Percentiles rank a stretch among this genome's conserved stretches.
Conservation (phyloP, 345 rosid species). For the Melaleuca alternifolia region DNA sequence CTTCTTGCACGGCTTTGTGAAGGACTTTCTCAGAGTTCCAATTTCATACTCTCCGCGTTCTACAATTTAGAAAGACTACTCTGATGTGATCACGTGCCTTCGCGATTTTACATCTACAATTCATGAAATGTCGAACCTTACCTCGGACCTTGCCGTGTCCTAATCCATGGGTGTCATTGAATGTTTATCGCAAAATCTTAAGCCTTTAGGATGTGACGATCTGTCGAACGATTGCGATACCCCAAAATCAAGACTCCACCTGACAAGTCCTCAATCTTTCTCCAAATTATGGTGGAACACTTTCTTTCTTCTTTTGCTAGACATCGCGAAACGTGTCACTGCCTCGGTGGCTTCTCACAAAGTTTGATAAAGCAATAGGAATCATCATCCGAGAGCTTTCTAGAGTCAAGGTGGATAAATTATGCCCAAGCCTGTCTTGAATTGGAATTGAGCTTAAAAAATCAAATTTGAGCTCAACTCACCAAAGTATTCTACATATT, state of each 20-base stretch:
- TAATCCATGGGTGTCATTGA: not conserved
- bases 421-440: not conserved
- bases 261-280: not conserved
- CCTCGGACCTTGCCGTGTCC: not conserved
- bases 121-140: not conserved
- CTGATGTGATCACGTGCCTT: not conserved
- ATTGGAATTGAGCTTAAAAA: not conserved
- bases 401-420: not conserved
- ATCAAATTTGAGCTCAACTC: not conserved
- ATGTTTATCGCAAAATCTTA: not conserved
- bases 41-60: not conserved
- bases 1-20: not conserved
- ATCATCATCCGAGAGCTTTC: not conserved
- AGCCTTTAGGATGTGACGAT: not conserved
- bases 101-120: not conserved
- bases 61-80: not conserved
- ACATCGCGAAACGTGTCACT: not conserved
- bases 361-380: not conserved
- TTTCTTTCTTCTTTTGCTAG: not conserved
- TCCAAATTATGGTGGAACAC: accelerated
- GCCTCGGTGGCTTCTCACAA: not conserved
- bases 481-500: not conserved
- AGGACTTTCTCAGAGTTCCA: not conserved
- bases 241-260: not conserved
- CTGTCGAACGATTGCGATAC: not conserved